A percentile compares a stretch with the other conserved stretches of the same genome.
phyloP scores from a whole-genome alignment of 768 basidiomycete genomes.

The Suillus occidentalis region DNA sequence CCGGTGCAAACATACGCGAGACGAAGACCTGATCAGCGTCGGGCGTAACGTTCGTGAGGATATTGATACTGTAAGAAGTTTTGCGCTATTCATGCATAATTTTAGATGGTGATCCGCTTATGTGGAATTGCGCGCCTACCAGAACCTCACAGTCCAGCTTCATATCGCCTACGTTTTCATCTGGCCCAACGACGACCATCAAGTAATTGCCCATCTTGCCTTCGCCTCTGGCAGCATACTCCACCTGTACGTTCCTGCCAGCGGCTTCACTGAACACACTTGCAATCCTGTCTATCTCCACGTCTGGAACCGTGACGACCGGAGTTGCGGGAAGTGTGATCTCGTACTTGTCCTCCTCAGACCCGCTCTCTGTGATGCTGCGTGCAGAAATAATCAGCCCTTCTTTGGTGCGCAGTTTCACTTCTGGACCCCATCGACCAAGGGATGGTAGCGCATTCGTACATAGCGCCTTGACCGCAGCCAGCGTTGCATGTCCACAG shows the following conservation, averaged over 20 bases:
- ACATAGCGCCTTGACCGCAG: constrained; percentile 41
- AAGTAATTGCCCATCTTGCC: constrained; percentile 36
- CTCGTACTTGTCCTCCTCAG: constrained; percentile 27
- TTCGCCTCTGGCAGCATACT: constrained; percentile 38
- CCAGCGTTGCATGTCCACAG: constrained; percentile 48
- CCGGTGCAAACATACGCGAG: constrained; percentile 53
- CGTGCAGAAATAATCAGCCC: constrained; percentile 28
- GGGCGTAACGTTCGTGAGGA: constrained; percentile 40
- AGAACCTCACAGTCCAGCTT: constrained; percentile 33
- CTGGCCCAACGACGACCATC: constrained; percentile 42
- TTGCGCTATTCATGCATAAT: not conserved
- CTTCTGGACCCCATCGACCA: constrained; percentile 18
- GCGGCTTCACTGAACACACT: constrained; percentile 38
- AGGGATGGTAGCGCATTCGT: constrained; percentile 17
- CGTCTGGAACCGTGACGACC: constrained; percentile 25
- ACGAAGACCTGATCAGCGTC: constrained; percentile 39
- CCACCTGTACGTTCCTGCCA: constrained; percentile 33
- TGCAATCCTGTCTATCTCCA: constrained; percentile 32
- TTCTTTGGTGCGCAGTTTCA: constrained; percentile 32
- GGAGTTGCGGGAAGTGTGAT: constrained; percentile 37
- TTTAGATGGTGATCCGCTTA: constrained; percentile 21
- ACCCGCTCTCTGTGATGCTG: not conserved
- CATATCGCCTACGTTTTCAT: constrained; percentile 35
- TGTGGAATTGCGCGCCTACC: constrained; percentile 23
- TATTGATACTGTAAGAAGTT: constrained; percentile 24